Evolutionary conservation across 208 protist genomes (phyloP).

Genomic region (Leishmania major): DNA sequence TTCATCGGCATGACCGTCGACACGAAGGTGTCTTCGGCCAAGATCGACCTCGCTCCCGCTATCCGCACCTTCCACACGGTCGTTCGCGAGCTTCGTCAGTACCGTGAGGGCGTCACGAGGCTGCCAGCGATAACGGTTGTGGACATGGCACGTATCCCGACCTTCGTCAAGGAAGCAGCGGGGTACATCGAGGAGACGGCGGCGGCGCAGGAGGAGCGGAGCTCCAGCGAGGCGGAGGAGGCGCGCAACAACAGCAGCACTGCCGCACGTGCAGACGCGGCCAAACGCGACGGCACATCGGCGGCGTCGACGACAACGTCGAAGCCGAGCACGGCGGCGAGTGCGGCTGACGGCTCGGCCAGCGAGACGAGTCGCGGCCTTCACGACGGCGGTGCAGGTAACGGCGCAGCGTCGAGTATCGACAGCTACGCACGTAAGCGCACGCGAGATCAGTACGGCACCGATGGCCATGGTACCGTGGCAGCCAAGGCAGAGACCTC

Average conservation of each 20-base stretch:
- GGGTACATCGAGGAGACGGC: constrained; percentile 50
- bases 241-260: background rate
- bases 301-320: constrained; percentile 4
- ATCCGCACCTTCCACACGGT: constrained; percentile 73
- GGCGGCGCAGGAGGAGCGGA: background rate
- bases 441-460: background rate
- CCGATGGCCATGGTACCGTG: background rate
- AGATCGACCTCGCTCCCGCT: constrained; percentile 69
- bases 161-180: constrained; percentile 72
- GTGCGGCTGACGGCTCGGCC: background rate
- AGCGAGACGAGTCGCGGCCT: background rate
- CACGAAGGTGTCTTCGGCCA: constrained; percentile 40
- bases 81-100: constrained; percentile 74
- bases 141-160: constrained; percentile 64
- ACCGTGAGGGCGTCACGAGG: constrained; percentile 67
- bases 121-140: constrained; percentile 72
- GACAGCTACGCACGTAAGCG: constrained; percentile 21
- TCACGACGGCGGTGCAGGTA: constrained; percentile 1
- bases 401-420: constrained; percentile 7
- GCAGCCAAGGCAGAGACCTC: constrained; percentile 5
- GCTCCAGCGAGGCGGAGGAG: background rate
- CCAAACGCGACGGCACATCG: constrained; percentile 4
- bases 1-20: constrained; percentile 88
- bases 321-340: background rate
- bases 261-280: background rate